Evolutionary conservation across 2,329 filamentous ascomycete genomes (phyloP), one percentile per base, ranked within the genome.

Genomic region (Nectriaceae sp.): DNA sequence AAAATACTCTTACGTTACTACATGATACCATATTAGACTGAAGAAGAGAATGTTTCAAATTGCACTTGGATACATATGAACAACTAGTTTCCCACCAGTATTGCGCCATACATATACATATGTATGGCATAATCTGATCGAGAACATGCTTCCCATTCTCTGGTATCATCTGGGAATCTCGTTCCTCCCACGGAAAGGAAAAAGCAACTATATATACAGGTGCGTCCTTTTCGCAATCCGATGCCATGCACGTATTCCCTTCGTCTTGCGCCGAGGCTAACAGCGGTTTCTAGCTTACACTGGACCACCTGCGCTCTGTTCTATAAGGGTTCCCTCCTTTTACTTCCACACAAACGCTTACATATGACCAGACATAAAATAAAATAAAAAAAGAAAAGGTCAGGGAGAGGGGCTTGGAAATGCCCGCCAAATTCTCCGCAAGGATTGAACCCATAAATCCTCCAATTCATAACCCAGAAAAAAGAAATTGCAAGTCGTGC

Each of bases 181-280:
- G 46, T 52, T 36, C 20, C 45, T 40, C 33, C 42, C 47, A 40
- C 35, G 44, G 47, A 50, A 47, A 43, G 40, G 46, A 48, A 55
- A 52, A 54, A 44, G 50, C 49, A 62, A 52, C 56, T 59, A 65
- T 63, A 62, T 69, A 60, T 68, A 64, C 62, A 68, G 54, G 53
- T 55, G 54, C 47, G 46, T 53, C 53, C 44, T 55, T 50, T 58
- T 40, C 49, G 43, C 35, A 40, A 44, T 47, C 48, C 40, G 33
- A 21, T 35, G 43, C 45, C 20, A 48, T 44, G 40, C 24, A 31
- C 44, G 45, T n/a, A 42, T 37, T 49, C 40, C 49, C 45, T 50
- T 55, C 53, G 40, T 56, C 40, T 57, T 44, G 46, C 47, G 41
- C 39, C 43, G 26, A 41, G 42, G 44, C 47, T 37, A 19, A 31